Evolutionary conservation across 2,329 filamentous ascomycete species (phyloP), one percentile per base, ranked within the genome.

Genomic region (Arthrobotrys megalospora): DNA sequence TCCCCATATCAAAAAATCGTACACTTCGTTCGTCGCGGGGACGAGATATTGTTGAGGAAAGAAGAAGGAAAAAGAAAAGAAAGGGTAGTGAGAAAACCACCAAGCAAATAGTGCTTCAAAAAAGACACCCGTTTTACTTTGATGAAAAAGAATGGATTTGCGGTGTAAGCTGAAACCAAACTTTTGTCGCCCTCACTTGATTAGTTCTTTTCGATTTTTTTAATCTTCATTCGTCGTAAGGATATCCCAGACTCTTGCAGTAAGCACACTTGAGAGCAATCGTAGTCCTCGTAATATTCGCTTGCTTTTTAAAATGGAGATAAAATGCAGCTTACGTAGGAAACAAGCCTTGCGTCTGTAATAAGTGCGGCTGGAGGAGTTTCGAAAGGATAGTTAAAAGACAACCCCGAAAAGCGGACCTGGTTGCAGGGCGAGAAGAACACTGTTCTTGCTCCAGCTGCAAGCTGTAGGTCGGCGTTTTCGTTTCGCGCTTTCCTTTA

Each of bases 381-480:
- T 77, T 71, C 24, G 47, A 48, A 72, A 62, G 47, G 68, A 50
- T 55, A 34, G 58, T 28, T 60, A 41, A 45, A 71, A 36, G 48
- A 60, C 50, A 66, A 32, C 19, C 62, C 67, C 62, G 48, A 78
- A 72, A 72, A 32, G 69, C 53, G 52, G 75, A 78, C 75, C 75
- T 78, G 67, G 75, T 77, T 78, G 75, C 75, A 78, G 65, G 48
- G 55, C n/a, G 36, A 60, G 55, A 48, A 45, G 52, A 77, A 77
- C 73, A 63, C 63, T 67, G 62, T 64, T 78, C 67, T 60, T 60
- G 34, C 55, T 60, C 36, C 34, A n/a, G 45, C 69, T 69, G 67
- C 67, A 71, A 78, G 75, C 75, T 78, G 67, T 68, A 78, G 75
- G 67, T 78, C 75, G 67, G 75, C 75, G 62, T 72, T 66, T 68